Base-by-base conservation (phyloP, 208 protist genomes). In the Leishmania aethiopica region DNA sequence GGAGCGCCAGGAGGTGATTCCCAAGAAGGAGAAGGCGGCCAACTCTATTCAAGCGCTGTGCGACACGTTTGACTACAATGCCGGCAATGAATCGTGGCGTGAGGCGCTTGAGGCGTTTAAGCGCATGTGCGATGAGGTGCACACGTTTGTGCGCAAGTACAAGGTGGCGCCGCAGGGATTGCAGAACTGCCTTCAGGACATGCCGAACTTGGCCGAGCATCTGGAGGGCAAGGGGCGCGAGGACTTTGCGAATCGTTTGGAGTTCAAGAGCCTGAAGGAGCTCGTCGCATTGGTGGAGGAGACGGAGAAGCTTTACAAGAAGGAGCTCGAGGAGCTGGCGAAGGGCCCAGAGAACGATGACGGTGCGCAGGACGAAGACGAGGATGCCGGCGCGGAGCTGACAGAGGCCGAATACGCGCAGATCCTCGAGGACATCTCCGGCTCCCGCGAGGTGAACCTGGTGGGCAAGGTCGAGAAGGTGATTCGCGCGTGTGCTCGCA, bases 31-130 rank as follows among this genome's bases (percentile, higher is more conserved):
- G 59, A 94, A 91, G 84, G 87, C 85, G 45, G 57, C 82, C 28
- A 87, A 91, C 69, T 60, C 88, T 60, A 93, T 97, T 74, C 79
- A 92, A 62, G 88, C 71, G 32, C 67, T 86, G 35, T 91, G 86
- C 81, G 88, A 90, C 55, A 84, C 86, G 35, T 91, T 94, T 69
- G 90, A 94, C 67, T 92, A 91, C 79, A 88, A 84, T 64, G 79
- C 80, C 45, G 86, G 80, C n/a, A 89, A 82, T 55, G 73, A 84
- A n/a, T 84, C 78, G 45, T 85, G 81, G 86, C 79, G 74, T 35
- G 83, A 83, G 47, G 86, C 86, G 35, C 76, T 86, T 42, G 79
- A 86, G 22, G 75, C 62, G 69, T 91, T 94, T 81, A 92, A 89
- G 77, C 75, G 79, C 79, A 79, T 86, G 78, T 55, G 42, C 37